These are phyloP conservation scores for Fraxinus latifolia DNA, from an alignment of 305 asterid genomes.

Conservation along the genomic window DNA sequence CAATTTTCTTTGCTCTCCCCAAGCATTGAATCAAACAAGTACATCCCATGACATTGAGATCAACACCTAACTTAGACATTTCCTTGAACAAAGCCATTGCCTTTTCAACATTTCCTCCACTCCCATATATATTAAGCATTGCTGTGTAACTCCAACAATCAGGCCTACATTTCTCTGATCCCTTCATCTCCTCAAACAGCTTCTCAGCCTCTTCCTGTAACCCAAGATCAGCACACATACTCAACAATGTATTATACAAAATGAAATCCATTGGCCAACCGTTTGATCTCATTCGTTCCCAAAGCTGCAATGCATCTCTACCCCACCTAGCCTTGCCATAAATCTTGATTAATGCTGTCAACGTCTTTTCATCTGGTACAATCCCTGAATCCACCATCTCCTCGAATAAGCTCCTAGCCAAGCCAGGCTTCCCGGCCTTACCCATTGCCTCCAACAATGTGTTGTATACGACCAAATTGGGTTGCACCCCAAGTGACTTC, in stretches of 20 bases:
- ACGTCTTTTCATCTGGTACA: constrained; percentile 66
- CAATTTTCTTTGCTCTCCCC: constrained; percentile 68
- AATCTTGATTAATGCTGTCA: constrained; percentile 79
- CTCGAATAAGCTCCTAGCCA: constrained; percentile 79
- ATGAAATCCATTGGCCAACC: constrained; percentile 92
- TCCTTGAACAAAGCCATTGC: constrained; percentile 79
- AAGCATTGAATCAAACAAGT: constrained; percentile 88
- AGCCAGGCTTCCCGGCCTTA: constrained; percentile 82
- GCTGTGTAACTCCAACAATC: constrained; percentile 91
- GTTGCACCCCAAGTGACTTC: constrained; percentile 69
- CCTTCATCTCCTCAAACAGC: constrained; percentile 74
- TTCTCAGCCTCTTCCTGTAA: constrained; percentile 78
- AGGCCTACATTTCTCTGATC: constrained; percentile 47
- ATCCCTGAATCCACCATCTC: constrained; percentile 82
- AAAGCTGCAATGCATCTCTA: constrained; percentile 72
- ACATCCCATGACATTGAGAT: constrained; percentile 87
- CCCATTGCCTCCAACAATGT: constrained; percentile 86
- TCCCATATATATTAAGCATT: constrained; percentile 83
- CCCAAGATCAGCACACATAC: constrained; percentile 97
- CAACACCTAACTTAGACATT: constrained; percentile 50
- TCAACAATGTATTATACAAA: constrained; percentile 73
- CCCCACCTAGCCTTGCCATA: constrained; percentile 96
- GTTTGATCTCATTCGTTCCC: constrained; percentile 77
- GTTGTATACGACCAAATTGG: constrained; percentile 80
- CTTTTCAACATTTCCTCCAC: constrained; percentile 71